Evolutionary conservation across 345 rosid genomes (phyloP).

Genomic region (Triadica sebifera): DNA sequence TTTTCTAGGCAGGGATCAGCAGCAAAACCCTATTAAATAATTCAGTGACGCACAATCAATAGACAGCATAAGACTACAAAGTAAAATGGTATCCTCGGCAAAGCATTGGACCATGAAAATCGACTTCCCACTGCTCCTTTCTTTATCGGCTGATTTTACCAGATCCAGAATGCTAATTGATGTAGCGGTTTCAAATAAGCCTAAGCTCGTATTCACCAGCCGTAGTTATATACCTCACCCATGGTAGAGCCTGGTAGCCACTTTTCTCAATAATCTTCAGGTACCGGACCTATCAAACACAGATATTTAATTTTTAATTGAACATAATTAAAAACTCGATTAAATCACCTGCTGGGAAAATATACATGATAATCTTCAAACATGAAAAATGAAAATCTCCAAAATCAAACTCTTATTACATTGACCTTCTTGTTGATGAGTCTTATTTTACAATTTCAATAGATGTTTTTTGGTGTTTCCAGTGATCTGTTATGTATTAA

Average conservation of each 20-base stretch:
- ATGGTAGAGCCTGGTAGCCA: constrained; percentile 97
- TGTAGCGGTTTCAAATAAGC: constrained; percentile 62
- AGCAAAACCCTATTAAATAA: neutral
- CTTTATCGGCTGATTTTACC: too few relatives aligned
- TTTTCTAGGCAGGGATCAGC: neutral
- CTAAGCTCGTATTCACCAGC: constrained; percentile 97
- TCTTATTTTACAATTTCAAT: neutral
- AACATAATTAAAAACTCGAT: neutral
- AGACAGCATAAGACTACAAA: neutral
- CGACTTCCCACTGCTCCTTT: neutral
- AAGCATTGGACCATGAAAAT: neutral
- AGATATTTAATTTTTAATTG: neutral
- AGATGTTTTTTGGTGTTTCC: neutral
- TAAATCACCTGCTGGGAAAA: neutral
- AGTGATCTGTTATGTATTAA: neutral
- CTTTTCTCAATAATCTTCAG: constrained; percentile 96
- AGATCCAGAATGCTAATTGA: too few relatives aligned
- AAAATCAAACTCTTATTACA: neutral
- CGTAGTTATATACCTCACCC: constrained; percentile 99
- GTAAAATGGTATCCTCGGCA: neutral
- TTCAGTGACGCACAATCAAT: constrained; percentile 13
- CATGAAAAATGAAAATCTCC: neutral
- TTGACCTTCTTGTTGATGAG: neutral
- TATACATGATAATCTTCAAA: neutral
- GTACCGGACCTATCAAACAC: constrained; percentile 79